Evolutionary conservation across 352 stramenopile genomes (phyloP).

Genomic region (Phytophthora brassicae): DNA sequence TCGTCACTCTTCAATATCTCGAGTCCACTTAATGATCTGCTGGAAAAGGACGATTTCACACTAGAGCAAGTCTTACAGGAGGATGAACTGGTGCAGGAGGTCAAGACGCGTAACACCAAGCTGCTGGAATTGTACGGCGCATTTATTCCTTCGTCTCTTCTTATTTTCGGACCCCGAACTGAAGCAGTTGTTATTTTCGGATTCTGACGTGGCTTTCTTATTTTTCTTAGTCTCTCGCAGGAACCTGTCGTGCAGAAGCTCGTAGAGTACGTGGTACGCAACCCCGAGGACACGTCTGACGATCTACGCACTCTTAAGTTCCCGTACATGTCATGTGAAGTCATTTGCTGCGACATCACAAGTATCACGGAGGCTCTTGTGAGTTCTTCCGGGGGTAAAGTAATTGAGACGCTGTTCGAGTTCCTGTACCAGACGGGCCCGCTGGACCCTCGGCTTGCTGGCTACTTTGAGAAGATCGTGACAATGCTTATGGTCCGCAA

Average conservation of each 20-base stretch:
- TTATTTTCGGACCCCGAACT: constrained; percentile 2
- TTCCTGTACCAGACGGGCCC: constrained; percentile 80
- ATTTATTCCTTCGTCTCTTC: no score
- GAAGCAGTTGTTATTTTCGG: background rate
- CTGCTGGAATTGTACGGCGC: constrained; percentile 92
- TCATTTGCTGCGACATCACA: constrained; percentile 96
- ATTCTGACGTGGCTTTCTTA: background rate
- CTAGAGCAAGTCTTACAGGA: constrained; percentile 94
- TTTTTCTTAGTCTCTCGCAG: constrained; percentile 59
- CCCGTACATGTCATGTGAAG: constrained; percentile 98
- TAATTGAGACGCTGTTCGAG: constrained; percentile 92
- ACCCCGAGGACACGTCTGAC: constrained; percentile 47
- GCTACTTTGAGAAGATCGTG: constrained; percentile 97
- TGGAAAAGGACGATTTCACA: constrained; percentile 93
- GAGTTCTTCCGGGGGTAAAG: constrained; percentile 49
- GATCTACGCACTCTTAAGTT: constrained; percentile 88
- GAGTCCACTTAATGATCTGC: constrained; percentile 94
- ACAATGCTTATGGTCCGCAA: constrained; percentile 90
- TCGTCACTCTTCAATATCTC: constrained; percentile 89
- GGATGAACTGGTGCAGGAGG: constrained; percentile 97
- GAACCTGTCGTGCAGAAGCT: constrained; percentile 68
- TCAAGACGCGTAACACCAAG: constrained; percentile 94
- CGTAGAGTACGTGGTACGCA: constrained; percentile 74
- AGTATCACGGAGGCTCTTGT: constrained; percentile 93
- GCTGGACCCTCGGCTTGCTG: constrained; percentile 93